Base-by-base conservation (phyloP, 2,329 filamentous ascomycete genomes). In the Cordyceps tenuipes region DNA sequence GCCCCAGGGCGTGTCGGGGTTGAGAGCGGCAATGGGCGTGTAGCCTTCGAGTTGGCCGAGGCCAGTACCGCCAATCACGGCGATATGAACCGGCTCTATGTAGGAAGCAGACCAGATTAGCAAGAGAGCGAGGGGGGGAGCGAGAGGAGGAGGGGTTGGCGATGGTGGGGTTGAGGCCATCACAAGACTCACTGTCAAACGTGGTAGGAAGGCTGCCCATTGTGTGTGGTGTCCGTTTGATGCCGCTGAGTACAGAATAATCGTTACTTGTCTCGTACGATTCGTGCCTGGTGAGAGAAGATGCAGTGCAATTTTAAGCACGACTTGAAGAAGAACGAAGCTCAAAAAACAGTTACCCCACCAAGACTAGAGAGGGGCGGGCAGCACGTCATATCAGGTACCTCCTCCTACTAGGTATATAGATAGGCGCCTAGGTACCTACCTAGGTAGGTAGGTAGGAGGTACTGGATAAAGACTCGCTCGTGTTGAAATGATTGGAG, bases 1-100 rank as follows among this genome's bases (percentile, higher is more conserved):
- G 68, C 94, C 94, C 94, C 94, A 99, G 36, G 94, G 94, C 10
- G 94, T 99, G 44, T 79, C 74, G 59, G 90, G 79, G 67, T 86
- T 86, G 66, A 99, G 78, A 31, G 83, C 82, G 29, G 93, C 92
- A 63, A 95, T 87, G 69, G 91, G 89, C 21, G 85, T 87, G 80
- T 94, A 97, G 75, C 88, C 87, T 31, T 91, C 87, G 66, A 99
- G 88, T 67, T 90, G 86, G 72, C 88, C 86, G 64, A 99, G 88
- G 59, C 94, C 94, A 44, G 94, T 99, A 68, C 94, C 94, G 73
- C 92, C 92, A 66, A 96, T 91, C 59, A 96, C 89, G 72, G 89
- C 93, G 70, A 97, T 94, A 66, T 86, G 84, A 68, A 95, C 86
- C 58, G 86, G 82, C 58, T 80, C 86, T 88, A 58, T 31, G 46